These are phyloP conservation scores for Tremella yokohamensis DNA, from an alignment of 768 basidiomycete genomes.

Conservation along the genomic window DNA sequence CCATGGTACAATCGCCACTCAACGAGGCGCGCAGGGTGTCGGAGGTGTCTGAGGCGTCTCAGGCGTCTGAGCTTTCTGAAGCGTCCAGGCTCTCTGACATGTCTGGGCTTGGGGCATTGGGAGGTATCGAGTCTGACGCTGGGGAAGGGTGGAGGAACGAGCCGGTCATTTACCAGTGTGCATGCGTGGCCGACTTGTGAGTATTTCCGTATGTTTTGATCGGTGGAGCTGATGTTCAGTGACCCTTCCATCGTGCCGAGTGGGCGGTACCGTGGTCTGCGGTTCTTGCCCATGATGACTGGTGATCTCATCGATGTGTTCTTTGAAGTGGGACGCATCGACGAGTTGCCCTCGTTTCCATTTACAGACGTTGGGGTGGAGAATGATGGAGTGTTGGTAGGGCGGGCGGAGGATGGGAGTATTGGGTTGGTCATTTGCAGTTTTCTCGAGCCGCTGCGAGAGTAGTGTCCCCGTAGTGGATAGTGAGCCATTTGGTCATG, in stretches of 20 bases:
- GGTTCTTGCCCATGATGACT: conserved; percentile 42
- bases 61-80: too few relatives aligned
- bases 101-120: too few relatives aligned
- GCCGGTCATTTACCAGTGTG: conserved; percentile 47
- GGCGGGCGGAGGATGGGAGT: conserved; percentile 35
- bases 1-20: too few relatives aligned
- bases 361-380: conserved; percentile 49
- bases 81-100: too few relatives aligned
- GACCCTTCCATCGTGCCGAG: conserved; percentile 26
- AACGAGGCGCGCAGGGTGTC: too few relatives aligned
- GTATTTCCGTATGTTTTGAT: conserved; percentile 12
- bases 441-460: conserved; percentile 44
- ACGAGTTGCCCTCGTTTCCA: conserved; percentile 48
- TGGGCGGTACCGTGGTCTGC: conserved; percentile 42
- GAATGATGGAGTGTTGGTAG: conserved; percentile 50
- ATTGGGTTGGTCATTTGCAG: conserved; percentile 51
- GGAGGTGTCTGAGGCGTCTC: too few relatives aligned
- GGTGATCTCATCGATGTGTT: conserved; percentile 49
- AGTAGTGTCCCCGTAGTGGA: background rate
- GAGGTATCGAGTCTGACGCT: conserved; percentile 17
- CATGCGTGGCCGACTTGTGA: conserved; percentile 51
- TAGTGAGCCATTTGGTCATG: too few relatives aligned
- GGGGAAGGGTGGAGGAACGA: conserved; percentile 44
- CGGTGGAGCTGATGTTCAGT: conserved; percentile 16
- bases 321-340: conserved; percentile 51